Conservation (phyloP, 176 grass and related monocot genomes). For the Ensete ventricosum region DNA sequence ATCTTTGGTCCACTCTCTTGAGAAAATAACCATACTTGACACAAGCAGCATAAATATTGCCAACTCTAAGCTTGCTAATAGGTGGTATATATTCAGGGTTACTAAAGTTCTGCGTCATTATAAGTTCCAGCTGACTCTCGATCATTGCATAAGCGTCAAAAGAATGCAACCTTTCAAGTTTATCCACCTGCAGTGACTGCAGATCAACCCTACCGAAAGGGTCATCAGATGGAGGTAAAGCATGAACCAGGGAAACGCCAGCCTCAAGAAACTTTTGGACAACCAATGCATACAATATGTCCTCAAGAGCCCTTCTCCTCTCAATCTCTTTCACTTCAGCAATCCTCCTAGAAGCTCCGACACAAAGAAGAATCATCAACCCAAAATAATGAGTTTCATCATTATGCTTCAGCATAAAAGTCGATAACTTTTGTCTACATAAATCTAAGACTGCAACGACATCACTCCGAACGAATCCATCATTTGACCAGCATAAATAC, state of each 20-base stretch:
- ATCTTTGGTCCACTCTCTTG: conserved; percentile 77
- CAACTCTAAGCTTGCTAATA: conserved; percentile 87
- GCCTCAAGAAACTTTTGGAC: conserved; percentile 91
- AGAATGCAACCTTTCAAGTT: conserved; percentile 65
- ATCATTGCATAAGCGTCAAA: conserved; percentile 82
- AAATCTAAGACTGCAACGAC: not conserved
- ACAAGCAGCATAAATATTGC: conserved; percentile 83
- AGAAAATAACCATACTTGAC: conserved; percentile 94
- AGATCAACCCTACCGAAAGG: conserved; percentile 43
- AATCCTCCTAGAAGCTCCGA: conserved; percentile 52
- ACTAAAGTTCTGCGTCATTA: conserved; percentile 50
- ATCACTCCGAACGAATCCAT: no score
- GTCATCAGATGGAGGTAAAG: conserved; percentile 40
- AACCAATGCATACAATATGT: conserved; percentile 79
- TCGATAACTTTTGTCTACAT: not conserved
- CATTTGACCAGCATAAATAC: no score
- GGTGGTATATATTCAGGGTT: conserved; percentile 42
- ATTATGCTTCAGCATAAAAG: not conserved
- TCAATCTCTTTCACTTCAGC: conserved; percentile 88
- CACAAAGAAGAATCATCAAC: not conserved
- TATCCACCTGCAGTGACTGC: conserved; percentile 41
- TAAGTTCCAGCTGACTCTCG: conserved; percentile 77
- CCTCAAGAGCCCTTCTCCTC: conserved; percentile 58
- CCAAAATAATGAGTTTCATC: not conserved
- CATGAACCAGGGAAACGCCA: conserved; percentile 60